Conservation (phyloP, 441 rosid species). For the Lepidium campestre region DNA sequence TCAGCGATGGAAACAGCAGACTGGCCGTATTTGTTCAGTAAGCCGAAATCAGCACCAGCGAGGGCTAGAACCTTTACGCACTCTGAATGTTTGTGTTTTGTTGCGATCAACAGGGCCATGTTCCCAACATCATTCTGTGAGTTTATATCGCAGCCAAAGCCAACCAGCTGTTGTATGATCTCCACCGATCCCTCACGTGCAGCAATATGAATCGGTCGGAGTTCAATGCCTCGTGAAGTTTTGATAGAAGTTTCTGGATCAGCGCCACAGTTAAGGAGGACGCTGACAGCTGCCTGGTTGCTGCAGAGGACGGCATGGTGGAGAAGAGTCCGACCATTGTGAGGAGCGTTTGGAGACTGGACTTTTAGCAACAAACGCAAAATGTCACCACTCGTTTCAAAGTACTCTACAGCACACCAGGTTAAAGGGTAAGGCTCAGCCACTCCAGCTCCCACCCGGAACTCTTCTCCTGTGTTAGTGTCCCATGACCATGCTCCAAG, state of each 20-base stretch:
- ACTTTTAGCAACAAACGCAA: conserved; percentile 59
- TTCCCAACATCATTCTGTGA: conserved; percentile 68
- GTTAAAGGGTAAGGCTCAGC: conserved; percentile 86
- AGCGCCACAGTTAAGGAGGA: conserved; percentile 63
- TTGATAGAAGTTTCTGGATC: conserved; percentile 51
- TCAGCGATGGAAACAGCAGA: conserved; percentile 50
- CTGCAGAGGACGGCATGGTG: conserved; percentile 93
- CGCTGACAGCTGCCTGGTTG: conserved; percentile 60
- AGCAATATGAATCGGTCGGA: conserved; percentile 81
- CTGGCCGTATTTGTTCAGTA: conserved; percentile 41
- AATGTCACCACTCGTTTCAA: conserved; percentile 73
- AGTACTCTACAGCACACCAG: conserved; percentile 96
- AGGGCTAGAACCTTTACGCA: conserved; percentile 54
- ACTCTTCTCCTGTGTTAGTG: conserved; percentile 74
- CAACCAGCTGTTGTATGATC: conserved; percentile 48
- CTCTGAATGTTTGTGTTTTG: conserved; percentile 51
- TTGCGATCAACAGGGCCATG: conserved; percentile 73
- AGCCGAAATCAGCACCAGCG: conserved; percentile 87
- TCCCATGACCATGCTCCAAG: conserved; percentile 99
- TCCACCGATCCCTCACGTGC: conserved; percentile 58
- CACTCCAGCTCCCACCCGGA: conserved; percentile 92
- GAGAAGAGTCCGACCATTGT: conserved; percentile 78
- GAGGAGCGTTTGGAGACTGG: conserved; percentile 39
- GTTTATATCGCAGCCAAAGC: conserved; percentile 60
- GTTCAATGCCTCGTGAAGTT: conserved; percentile 39